A percentile compares a stretch with the other conserved stretches of the same genome.
These are phyloP conservation scores for Metschnikowia amazonensis DNA, from an alignment of 805 yeast genomes.

Conservation along the genomic window DNA sequence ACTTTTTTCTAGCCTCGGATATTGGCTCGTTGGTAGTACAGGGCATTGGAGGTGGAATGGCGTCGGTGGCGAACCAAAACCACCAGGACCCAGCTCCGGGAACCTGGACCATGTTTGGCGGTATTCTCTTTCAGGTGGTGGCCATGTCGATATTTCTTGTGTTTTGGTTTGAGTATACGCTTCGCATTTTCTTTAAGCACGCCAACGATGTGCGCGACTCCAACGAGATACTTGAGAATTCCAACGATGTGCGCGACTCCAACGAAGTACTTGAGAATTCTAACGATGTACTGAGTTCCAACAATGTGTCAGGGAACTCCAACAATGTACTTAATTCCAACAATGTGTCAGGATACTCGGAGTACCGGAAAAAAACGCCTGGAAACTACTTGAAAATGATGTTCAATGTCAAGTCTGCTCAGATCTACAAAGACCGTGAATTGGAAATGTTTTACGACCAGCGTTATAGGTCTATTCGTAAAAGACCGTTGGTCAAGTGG, in stretches of 20 bases:
- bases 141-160: conserved; percentile 36
- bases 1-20: conserved; percentile 37
- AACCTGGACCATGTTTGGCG: conserved; percentile 35
- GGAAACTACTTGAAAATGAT: conserved; percentile 28
- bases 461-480: conserved; percentile 23
- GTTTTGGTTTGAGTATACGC: conserved; percentile 36
- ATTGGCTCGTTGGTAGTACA: conserved; percentile 36
- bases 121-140: conserved; percentile 35
- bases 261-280: no score
- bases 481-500: conserved; percentile 24
- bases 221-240: no score
- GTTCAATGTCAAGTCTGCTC: conserved; percentile 24
- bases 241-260: no score
- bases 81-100: conserved; percentile 29
- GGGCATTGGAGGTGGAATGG: conserved; percentile 39
- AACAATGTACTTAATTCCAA: no score
- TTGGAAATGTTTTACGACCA: conserved; percentile 32
- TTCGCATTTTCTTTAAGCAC: conserved; percentile 30
- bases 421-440: conserved; percentile 19
- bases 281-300: no score
- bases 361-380: conserved; percentile 11
- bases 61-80: conserved; percentile 25
- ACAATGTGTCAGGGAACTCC: no score
- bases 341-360: conserved; percentile 10
- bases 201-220: conserved; percentile 12